Percentiles rank a stretch among this genome's conserved stretches.
phyloP scores from a whole-genome alignment of 2,329 filamentous ascomycete species.

The Diaporthe nobilis region DNA sequence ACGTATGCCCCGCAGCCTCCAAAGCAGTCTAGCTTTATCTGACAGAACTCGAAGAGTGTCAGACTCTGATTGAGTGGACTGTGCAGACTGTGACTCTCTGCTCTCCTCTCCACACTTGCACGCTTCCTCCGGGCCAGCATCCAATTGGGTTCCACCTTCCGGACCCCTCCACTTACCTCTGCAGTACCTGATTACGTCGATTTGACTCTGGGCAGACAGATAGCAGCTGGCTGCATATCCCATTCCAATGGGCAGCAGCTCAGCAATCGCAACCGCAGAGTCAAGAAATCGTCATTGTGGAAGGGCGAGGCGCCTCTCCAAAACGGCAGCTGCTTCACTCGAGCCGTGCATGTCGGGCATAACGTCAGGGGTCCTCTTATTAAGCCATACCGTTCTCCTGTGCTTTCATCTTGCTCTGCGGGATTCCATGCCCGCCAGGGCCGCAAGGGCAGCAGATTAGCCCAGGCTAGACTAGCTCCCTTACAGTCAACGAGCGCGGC shows the following conservation, averaged over 20 bases:
- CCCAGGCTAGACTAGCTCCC: conserved; percentile 21
- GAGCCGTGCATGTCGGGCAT: conserved; percentile 3
- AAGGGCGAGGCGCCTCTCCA: conserved; percentile 15
- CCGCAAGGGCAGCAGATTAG: not conserved
- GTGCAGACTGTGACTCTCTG: not conserved
- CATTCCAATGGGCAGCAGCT: not conserved
- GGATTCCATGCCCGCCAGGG: not conserved
- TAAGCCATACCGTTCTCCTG: not conserved
- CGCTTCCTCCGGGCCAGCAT: not conserved
- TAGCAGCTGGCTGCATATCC: not conserved
- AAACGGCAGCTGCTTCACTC: conserved; percentile 27
- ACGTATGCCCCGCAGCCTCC: not conserved
- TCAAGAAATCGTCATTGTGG: not conserved
- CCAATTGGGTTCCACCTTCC: conserved; percentile 24
- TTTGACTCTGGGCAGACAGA: conserved; percentile 10
- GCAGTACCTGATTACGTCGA: conserved; percentile 23
- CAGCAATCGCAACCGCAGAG: not conserved
- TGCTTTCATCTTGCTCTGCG: conserved; percentile 4
- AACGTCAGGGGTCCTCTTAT: not conserved
- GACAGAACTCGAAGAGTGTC: not conserved
- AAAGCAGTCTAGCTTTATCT: conserved; percentile 27
- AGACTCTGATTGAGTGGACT: not conserved
- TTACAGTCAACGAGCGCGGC: not conserved
- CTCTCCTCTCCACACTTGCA: not conserved
- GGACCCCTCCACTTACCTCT: conserved; percentile 10